Base-by-base conservation (phyloP, 306 rosid genomes). In the Pachyrhizus erosus region DNA sequence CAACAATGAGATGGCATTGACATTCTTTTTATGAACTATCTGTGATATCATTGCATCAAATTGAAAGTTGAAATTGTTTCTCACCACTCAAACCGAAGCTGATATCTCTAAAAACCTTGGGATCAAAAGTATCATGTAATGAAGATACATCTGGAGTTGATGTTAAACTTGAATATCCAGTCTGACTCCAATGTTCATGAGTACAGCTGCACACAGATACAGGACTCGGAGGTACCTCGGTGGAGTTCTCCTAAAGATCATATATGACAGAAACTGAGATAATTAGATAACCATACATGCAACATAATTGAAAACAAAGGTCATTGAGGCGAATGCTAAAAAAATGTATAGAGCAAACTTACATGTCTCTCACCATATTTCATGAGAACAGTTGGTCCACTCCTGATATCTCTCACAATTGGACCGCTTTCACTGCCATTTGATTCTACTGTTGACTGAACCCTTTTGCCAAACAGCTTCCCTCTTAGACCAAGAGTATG, bases 221-320 rank as follows among this genome's bases (percentile, higher is more conserved):
- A 75, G 98, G 98, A 84, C 94, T 93, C 54, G 98, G 97, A 77
- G 98, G 98, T 18, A 93, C 97, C 92, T 93, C 98, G 21, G 98
- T 90, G 84, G 78, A 90, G 64, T 91, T 93, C 71, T 93, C 98
- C 98, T 93, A 65, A 51, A 37, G 43, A 83, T 58, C 84, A 75
- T 43, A 5, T 1, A 75, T 39, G 70, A 72, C 17, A 77, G 23
- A 66, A 77, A 27, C 76, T 67, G 2, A 15, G 29, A 34, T 49
- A 24, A 76, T 84, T 71, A 74, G 80, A 83, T 40, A 76, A 79
- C n/a, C 20, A 29, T 46, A 74, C 37, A 60, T 49, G 62, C 23
- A 73, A 83, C 39, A 54, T n/a, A 78, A 82, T 26, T 69, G 75
- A 72, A 76, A 78, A 79, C 23, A 71, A 34, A 61, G 7, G 37